Conservation (phyloP, 2,329 filamentous ascomycete genomes). For the Sporothrix dimorphospora region DNA sequence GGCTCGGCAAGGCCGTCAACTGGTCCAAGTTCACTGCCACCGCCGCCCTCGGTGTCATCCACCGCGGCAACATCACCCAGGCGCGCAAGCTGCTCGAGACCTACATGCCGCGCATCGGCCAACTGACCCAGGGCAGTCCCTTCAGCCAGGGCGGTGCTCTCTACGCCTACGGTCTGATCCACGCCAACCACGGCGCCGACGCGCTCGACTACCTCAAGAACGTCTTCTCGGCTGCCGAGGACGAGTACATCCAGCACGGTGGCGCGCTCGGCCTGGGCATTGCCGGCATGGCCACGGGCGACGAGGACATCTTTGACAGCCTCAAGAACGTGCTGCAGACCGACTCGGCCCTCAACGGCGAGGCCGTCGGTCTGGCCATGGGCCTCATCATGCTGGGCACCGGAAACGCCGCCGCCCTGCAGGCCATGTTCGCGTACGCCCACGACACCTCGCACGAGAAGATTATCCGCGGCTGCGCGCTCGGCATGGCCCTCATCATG, state of each 20-base stretch:
- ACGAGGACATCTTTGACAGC: slow-evolving; percentile 86
- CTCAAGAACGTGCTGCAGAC: slow-evolving; percentile 87
- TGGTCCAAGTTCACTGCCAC: slow-evolving; percentile 99
- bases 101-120: slow-evolving; percentile 80
- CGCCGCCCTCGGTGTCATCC: slow-evolving; percentile 92
- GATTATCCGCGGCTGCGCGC: slow-evolving; percentile 91
- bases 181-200: slow-evolving; percentile 94
- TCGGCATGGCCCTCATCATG: slow-evolving; percentile 99
- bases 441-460: slow-evolving; percentile 99
- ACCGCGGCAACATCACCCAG: slow-evolving; percentile 91
- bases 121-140: slow-evolving; percentile 78
- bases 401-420: slow-evolving; percentile 89
- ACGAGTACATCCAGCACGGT: slow-evolving; percentile 96
- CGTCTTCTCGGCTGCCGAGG: slow-evolving; percentile 74
- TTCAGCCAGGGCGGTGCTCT: slow-evolving; percentile 96
- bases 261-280: slow-evolving; percentile 94
- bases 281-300: slow-evolving; percentile 95
- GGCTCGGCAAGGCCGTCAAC: slow-evolving; percentile 97
- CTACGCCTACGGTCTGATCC: slow-evolving; percentile 93
- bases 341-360: slow-evolving; percentile 94
- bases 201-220: slow-evolving; percentile 78
- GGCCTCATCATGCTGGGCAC: slow-evolving; percentile 98
- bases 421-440: slow-evolving; percentile 97
- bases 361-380: slow-evolving; percentile 94
- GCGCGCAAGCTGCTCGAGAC: slow-evolving; percentile 92